Percentiles rank a stretch among this genome's conserved stretches.
Conservation (phyloP, 257 asterid species). For the Leptodermis oblonga region DNA sequence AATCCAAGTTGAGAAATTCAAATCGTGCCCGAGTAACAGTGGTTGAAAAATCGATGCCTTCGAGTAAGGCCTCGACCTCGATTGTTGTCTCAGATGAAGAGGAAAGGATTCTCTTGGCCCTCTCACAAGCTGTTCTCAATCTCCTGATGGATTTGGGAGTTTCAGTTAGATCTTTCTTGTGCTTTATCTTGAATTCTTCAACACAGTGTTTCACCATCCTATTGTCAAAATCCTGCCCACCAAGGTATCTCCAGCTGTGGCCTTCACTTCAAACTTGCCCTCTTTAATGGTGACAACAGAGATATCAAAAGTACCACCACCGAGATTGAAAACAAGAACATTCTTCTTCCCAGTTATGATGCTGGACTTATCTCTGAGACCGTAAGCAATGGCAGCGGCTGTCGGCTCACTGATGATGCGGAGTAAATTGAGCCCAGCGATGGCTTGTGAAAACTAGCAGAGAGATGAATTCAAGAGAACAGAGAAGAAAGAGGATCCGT, state of each 20-base stretch:
- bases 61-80: background rate
- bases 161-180: background rate
- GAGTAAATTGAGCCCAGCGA: constrained; percentile 69
- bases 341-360: background rate
- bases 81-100: background rate
- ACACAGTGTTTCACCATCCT: background rate
- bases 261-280: background rate
- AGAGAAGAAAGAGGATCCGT: no score
- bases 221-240: background rate
- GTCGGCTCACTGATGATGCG: constrained; percentile 29
- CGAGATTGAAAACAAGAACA: background rate
- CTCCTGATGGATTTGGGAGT: background rate
- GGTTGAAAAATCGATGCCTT: background rate
- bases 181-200: background rate
- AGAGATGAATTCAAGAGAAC: no score
- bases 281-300: background rate
- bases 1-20: background rate
- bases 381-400: background rate
- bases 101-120: background rate
- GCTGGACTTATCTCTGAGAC: background rate
- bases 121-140: constrained; percentile 6
- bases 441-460: no score
- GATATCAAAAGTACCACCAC: background rate
- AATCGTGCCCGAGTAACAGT: background rate
- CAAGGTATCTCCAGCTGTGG: background rate